Percentiles rank a stretch among this genome's conserved stretches.
Conservation (phyloP, 306 rosid genomes). For the Medicago lupulina region DNA sequence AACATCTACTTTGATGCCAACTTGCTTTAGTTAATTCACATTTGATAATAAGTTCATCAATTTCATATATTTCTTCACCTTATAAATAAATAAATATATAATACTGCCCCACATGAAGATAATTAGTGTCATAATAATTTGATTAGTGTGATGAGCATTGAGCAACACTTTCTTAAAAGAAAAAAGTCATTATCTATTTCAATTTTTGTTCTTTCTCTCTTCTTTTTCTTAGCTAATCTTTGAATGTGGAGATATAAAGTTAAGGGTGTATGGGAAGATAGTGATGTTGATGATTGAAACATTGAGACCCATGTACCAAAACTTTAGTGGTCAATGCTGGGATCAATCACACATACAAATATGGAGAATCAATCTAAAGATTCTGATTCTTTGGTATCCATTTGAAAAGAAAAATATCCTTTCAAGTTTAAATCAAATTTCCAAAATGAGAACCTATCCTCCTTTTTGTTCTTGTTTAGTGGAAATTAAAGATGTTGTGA, state of each 20-base stretch:
- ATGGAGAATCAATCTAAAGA: constrained; percentile 28
- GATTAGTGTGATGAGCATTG: constrained; percentile 4
- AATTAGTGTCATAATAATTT: neutral
- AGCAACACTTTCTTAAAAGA: neutral
- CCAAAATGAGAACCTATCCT: constrained; percentile 26
- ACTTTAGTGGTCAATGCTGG: constrained; percentile 39
- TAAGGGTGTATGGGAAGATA: constrained; percentile 14
- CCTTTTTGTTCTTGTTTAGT: constrained; percentile 35
- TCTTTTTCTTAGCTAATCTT: constrained; percentile 8
- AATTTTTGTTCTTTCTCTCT: neutral
- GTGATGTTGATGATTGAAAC: constrained; percentile 31
- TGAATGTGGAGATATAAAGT: constrained; percentile 15
- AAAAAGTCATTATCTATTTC: constrained; percentile 13
- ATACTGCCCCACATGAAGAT: neutral
- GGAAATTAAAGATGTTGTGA: constrained; percentile 46
- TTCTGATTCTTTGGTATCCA: constrained; percentile 12
- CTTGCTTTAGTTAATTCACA: neutral
- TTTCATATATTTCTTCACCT: constrained; percentile 4
- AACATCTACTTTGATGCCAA: constrained; percentile 4
- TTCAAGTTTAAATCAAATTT: constrained; percentile 13
- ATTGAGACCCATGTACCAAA: constrained; percentile 5
- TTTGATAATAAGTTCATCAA: neutral
- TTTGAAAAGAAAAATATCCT: neutral
- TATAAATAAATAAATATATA: neutral
- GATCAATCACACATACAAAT: constrained; percentile 39